Conservation (phyloP, 768 basidiomycete species). For the Butyriboletus loyo region DNA sequence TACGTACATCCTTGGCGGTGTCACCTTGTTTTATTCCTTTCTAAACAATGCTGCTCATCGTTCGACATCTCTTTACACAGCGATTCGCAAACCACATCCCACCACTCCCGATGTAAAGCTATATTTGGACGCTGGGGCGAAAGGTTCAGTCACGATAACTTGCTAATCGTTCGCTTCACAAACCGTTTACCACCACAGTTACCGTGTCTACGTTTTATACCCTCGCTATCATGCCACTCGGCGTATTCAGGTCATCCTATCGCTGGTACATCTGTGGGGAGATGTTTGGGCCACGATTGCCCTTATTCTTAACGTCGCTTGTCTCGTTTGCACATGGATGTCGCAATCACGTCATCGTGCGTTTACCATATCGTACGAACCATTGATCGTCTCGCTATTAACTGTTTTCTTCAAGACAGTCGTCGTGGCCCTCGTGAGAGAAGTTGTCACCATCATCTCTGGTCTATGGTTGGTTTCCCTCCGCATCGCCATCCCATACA, state of each 20-base stretch:
- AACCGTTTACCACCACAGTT: background rate
- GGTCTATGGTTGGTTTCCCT: background rate
- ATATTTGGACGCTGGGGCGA: background rate
- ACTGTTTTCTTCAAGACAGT: background rate
- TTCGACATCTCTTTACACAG: background rate
- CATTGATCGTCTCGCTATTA: background rate
- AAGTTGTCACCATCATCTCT: background rate
- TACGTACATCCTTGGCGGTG: background rate
- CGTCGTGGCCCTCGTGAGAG: background rate
- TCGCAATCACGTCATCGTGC: background rate
- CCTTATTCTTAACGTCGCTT: background rate
- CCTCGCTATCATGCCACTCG: background rate
- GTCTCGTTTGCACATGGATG: background rate
- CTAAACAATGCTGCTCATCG: no score
- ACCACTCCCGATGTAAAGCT: background rate
- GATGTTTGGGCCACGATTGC: background rate
- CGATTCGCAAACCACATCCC: background rate
- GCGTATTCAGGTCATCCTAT: background rate
- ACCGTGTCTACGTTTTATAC: background rate
- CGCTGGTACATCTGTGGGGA: conserved; percentile 3
- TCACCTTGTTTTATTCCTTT: no score
- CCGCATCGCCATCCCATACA: background rate
- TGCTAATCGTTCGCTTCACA: background rate
- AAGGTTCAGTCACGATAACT: background rate
- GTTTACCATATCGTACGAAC: background rate